Conservation (phyloP, 2,329 filamentous ascomycete genomes). For the Aspergillus sp. region DNA sequence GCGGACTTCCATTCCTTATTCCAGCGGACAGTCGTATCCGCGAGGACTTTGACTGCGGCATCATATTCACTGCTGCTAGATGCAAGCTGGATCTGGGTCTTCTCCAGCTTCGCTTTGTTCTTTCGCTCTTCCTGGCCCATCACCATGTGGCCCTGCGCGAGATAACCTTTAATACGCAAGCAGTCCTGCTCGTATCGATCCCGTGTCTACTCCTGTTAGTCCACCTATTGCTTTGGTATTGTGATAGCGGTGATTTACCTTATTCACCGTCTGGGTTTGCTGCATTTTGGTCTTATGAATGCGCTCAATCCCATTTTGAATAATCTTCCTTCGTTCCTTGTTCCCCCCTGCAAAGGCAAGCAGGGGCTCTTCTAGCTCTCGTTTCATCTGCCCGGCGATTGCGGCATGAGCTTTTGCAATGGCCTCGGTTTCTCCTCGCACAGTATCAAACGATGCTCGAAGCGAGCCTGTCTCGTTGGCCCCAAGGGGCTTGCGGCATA, state of each 20-base stretch:
- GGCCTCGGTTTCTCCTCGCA: conserved; percentile 84
- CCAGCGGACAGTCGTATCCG: conserved; percentile 94
- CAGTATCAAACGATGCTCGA: conserved; percentile 78
- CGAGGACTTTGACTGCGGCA: conserved; percentile 83
- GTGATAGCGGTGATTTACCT: conserved; percentile 54
- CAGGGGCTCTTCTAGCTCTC: conserved; percentile 89
- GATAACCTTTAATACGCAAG: conserved; percentile 95
- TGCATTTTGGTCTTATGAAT: conserved; percentile 89
- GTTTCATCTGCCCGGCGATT: conserved; percentile 93
- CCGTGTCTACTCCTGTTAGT: conserved; percentile 59
- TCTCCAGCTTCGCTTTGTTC: conserved; percentile 98
- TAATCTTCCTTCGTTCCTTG: conserved; percentile 95
- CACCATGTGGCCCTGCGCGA: conserved; percentile 98
- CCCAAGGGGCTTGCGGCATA: conserved; percentile 85
- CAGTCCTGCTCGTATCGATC: conserved; percentile 98
- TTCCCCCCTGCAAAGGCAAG: conserved; percentile 89
- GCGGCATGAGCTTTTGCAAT: conserved; percentile 92
- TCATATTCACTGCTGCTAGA: conserved; percentile 93
- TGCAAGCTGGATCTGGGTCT: conserved; percentile 94
- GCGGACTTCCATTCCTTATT: conserved; percentile 98
- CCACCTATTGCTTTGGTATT: neutral
- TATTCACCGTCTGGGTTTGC: conserved; percentile 88
- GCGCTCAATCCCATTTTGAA: conserved; percentile 92
- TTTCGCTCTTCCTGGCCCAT: conserved; percentile 99
- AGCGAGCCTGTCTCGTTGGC: conserved; percentile 84